Evolutionary conservation across 1,139 yeast species (phyloP), one percentile per base, ranked within the genome.

Genomic region (Blastobotrys elegans): DNA sequence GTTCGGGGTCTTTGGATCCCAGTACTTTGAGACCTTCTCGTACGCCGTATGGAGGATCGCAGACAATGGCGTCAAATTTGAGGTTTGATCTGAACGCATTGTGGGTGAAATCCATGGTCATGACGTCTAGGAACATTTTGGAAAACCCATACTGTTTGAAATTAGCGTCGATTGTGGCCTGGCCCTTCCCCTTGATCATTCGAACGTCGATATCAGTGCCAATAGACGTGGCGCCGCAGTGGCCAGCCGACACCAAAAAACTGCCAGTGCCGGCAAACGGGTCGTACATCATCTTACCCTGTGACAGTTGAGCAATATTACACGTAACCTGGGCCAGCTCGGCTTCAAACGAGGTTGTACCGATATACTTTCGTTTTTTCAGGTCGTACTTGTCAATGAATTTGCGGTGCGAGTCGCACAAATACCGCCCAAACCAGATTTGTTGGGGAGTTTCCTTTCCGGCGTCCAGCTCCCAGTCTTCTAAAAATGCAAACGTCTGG

Each of bases 221-320:
- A 38, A 86, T 68, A 0, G 89, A 79, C 11, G 82, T 61, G 0
- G 92, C 95, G 1, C 96, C 96, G 63, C 78, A 88, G 55, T 84
- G 78, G 0, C 94, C 89, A 10, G 92, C 95, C 1, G 97, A 90
- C 1, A 89, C 85, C 43, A 92, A 70, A 60, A 92, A 92, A 18
- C 97, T 88, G 0, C 98, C 99, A 0, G 99, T 92, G 0, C 99
- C 99, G 2, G 87, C 87, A 68, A 92, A 92, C 13, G 99, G 98
- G 66, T 92, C 99, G 62, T 88, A 92, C 58, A 85, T 78, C 4
- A 89, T 63, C 47, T 81, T 77, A 0, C 84, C 85, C 0, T 75
- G 71, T 29, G 68, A 72, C 10, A 84, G 87, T 54, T 85, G 90
- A 0, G 88, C 96, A 47, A 92, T 75, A 61, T 92, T 92, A 62